Evolutionary conservation across 1,284 basidiomycete species (phyloP).

Genomic region (Polyporus tsugae): DNA sequence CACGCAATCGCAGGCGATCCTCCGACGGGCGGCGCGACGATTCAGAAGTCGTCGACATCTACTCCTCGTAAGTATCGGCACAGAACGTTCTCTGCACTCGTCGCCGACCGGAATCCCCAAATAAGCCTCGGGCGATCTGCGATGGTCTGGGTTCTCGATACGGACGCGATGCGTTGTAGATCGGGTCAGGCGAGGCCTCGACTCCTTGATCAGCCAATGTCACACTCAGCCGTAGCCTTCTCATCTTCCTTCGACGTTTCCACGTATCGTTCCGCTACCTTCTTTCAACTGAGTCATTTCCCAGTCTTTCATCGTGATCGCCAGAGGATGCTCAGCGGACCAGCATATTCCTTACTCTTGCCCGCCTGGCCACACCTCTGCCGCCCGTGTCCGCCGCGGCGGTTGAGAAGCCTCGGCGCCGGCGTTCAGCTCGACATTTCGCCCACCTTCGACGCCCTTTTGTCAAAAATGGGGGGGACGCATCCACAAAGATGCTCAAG

Average conservation of each 20-base stretch:
- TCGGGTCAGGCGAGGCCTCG: neutral
- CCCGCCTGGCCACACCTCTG: neutral
- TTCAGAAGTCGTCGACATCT: neutral
- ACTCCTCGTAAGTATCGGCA: neutral
- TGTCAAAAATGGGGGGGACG: neutral
- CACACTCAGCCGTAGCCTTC: neutral
- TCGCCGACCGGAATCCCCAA: neutral
- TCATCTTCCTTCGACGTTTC: neutral
- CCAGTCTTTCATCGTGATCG: neutral
- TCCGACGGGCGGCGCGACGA: neutral
- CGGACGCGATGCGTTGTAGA: neutral
- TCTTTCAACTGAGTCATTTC: neutral
- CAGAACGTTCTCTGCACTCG: neutral
- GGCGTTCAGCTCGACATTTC: neutral
- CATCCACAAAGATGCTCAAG: neutral
- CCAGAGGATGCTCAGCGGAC: neutral
- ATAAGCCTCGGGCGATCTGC: neutral
- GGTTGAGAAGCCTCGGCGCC: neutral
- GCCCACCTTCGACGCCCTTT: neutral
- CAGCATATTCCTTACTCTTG: neutral
- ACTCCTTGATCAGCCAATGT: neutral
- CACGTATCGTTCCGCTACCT: neutral
- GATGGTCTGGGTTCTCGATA: neutral
- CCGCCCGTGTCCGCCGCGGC: neutral
- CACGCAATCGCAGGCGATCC: neutral